A percentile compares a stretch with the other conserved stretches of the same genome.
Conservation (phyloP, 2,329 filamentous ascomycete genomes). For the Epichloe baconii region DNA sequence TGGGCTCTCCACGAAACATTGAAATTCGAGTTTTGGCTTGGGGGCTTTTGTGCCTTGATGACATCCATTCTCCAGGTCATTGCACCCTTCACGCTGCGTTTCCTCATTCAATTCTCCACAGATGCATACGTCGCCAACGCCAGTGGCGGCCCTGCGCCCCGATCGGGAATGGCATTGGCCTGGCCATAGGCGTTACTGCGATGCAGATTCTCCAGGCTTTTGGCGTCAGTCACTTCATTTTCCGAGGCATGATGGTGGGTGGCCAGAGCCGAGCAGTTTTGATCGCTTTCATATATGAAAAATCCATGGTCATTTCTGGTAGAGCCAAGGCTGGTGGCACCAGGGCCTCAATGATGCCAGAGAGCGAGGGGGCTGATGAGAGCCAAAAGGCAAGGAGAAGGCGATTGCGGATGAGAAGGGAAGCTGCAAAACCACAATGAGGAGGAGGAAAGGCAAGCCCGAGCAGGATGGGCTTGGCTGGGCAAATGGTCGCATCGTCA, state of each 20-base stretch:
- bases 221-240: conserved; percentile 82
- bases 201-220: conserved; percentile 81
- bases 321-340: conserved; percentile 73
- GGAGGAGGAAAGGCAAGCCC: conserved; percentile 25
- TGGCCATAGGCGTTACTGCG: conserved; percentile 69
- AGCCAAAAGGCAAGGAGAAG: conserved; percentile 24
- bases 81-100: conserved; percentile 73
- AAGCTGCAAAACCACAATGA: conserved; percentile 24
- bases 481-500: conserved; percentile 85
- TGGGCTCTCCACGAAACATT: conserved; percentile 81
- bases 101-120: conserved; percentile 72
- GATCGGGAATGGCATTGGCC: conserved; percentile 64
- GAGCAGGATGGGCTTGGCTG: conserved; percentile 62
- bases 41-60: conserved; percentile 62
- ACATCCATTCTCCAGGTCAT: conserved; percentile 69
- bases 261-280: conserved; percentile 70
- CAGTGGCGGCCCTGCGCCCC: conserved; percentile 42
- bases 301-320: conserved; percentile 78
- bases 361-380: conserved; percentile 35
- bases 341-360: conserved; percentile 16
- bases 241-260: conserved; percentile 81
- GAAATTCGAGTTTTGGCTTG: conserved; percentile 70
- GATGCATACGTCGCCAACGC: conserved; percentile 59
- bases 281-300: conserved; percentile 81
- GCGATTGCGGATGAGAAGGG: conserved; percentile 18